Percentiles rank a stretch among this genome's conserved stretches.
Conservation (phyloP, 371 early-diverging fungal genomes). For the Encephalitozoon romaleae region DNA sequence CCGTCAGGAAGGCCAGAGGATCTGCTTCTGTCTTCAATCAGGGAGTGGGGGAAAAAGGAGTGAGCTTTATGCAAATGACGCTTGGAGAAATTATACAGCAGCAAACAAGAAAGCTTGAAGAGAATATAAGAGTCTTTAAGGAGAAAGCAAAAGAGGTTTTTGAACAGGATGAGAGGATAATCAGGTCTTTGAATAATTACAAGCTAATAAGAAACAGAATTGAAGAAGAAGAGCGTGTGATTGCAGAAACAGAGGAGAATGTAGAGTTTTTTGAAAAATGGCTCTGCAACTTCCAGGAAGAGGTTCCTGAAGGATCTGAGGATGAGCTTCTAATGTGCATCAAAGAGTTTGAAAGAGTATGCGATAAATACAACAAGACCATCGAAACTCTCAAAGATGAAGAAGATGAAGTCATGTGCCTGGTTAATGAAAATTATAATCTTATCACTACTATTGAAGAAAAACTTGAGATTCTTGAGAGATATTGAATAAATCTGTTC, state of each 20-base stretch:
- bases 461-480: slow-evolving; percentile 44
- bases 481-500: slow-evolving; percentile 17
- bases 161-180: slow-evolving; percentile 48
- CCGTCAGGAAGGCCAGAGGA: not conserved
- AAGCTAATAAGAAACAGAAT: slow-evolving; percentile 17
- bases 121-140: slow-evolving; percentile 45
- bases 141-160: slow-evolving; percentile 46
- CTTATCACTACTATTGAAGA: slow-evolving; percentile 40
- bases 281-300: slow-evolving; percentile 7
- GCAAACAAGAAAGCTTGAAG: slow-evolving; percentile 47
- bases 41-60: not conserved
- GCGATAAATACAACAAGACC: slow-evolving; percentile 44
- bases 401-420: slow-evolving; percentile 49
- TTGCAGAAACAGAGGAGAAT: slow-evolving; percentile 44
- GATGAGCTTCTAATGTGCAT: slow-evolving; percentile 21
- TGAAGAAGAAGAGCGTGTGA: slow-evolving; percentile 32
- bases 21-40: not conserved
- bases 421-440: slow-evolving; percentile 56
- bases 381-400: slow-evolving; percentile 48
- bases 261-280: slow-evolving; percentile 47
- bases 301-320: not conserved
- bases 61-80: slow-evolving; percentile 32
- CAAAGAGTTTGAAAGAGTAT: slow-evolving; percentile 47
- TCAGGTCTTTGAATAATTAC: slow-evolving; percentile 48
- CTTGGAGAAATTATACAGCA: slow-evolving; percentile 46